Base-by-base conservation (phyloP, 768 basidiomycete genomes). In the Mycena vulgaris region DNA sequence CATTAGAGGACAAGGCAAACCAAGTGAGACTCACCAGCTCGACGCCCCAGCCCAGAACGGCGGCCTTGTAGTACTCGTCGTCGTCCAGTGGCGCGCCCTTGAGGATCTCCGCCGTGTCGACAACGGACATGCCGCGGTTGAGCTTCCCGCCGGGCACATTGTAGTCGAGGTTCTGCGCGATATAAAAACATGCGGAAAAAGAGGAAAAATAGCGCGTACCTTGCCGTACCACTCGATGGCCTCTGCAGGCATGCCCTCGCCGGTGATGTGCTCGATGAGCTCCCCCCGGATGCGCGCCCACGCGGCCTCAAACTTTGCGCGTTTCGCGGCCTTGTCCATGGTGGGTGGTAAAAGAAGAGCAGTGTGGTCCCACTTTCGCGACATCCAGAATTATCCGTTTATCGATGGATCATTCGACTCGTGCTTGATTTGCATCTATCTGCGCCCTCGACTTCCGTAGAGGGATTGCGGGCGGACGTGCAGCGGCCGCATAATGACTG, bases 31-130 rank as follows among this genome's bases (percentile, higher is more conserved):
- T 74, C 71, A 97, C 97, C 70, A 98, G 86, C 82, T 99, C 97
- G 75, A 99, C 91, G 80, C 94, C 92, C 97, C 97, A 99, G 5
- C 97, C 97, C 30, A 99, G 86, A 33, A 97, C 82, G 5, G 95
- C 97, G 8, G 95, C 89, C 73, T 93, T 90, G 82, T 92, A 85
- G 84, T 97, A 98, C 82, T 98, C 96, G 7, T 94, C 90, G 0
- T 96, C 94, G 0, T 85, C 85, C 70, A 97, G 81, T n/a, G 82
- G 55, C 3, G 89, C 83, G 1, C 93, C 94, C 68, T 92, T 90
- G 68, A 99, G 81, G 78, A 98, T 96, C 82, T 95, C 92, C 61
- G 92, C 93, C 5, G 95, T 94, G 80, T 98, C 97, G 51, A 96
- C 93, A 75, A 98, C 96, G 13, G 95, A 96, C 83, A 98, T 86